These are phyloP conservation scores for Xerophyta viscosa DNA, from an alignment of 106 monocot species.

Conservation along the genomic window DNA sequence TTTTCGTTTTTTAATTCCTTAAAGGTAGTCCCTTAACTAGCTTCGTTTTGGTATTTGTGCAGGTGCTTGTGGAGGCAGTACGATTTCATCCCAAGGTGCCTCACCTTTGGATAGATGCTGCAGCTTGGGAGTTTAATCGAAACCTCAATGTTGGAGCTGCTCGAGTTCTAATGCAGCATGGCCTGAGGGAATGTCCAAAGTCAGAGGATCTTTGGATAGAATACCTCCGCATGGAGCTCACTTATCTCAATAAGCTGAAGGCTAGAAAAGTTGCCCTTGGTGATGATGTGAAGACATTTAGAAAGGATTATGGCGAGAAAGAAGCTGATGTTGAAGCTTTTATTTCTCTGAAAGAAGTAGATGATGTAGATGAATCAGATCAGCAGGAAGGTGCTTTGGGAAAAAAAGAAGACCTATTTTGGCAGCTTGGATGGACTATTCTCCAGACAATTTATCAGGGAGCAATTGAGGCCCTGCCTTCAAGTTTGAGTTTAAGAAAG, in stretches of 20 bases:
- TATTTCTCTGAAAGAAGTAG: constrained; percentile 40
- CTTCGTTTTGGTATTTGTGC: background rate
- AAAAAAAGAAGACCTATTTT: constrained; percentile 51
- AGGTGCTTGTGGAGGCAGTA: constrained; percentile 72
- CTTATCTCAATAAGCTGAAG: constrained; percentile 82
- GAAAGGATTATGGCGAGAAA: constrained; percentile 14
- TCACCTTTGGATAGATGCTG: constrained; percentile 94
- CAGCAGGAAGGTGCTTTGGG: constrained; percentile 21
- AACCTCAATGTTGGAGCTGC: constrained; percentile 86
- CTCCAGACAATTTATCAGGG: constrained; percentile 53
- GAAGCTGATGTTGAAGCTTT: constrained; percentile 61
- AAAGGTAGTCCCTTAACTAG: background rate
- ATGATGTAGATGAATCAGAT: constrained; percentile 13
- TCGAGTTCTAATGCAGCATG: constrained; percentile 82
- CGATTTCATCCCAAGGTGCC: constrained; percentile 83
- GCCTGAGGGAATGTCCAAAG: constrained; percentile 70
- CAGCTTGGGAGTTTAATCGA: constrained; percentile 91
- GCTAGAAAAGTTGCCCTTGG: constrained; percentile 76
- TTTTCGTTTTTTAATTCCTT: background rate
- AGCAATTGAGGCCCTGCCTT: constrained; percentile 42
- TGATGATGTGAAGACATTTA: constrained; percentile 32
- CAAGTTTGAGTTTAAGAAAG: constrained; percentile 51
- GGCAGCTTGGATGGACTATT: constrained; percentile 39
- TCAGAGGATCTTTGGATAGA: constrained; percentile 94
- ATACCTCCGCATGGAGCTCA: constrained; percentile 94